Percentiles rank a stretch among this genome's conserved stretches.
Conservation (phyloP, 352 stramenopile species). For the Globisporangium orthogonon region DNA sequence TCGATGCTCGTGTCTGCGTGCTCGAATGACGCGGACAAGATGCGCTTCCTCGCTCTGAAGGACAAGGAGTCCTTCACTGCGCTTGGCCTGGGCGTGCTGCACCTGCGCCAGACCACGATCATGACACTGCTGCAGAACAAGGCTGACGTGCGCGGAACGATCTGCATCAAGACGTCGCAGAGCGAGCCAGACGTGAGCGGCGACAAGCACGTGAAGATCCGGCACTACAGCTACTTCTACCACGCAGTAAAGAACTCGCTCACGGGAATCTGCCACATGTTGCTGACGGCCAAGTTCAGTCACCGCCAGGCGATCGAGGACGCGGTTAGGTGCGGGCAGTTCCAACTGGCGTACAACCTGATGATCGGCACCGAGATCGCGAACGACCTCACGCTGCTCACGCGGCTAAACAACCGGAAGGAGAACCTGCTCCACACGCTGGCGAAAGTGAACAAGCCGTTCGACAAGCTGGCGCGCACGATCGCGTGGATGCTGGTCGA, state of each 20-base stretch:
- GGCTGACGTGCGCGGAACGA: conserved; percentile 41
- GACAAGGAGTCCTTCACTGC: conserved; percentile 49
- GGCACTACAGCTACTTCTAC: conserved; percentile 63
- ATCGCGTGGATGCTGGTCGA: conserved; percentile 72
- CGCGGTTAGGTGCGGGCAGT: conserved; percentile 55
- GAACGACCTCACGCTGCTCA: conserved; percentile 28
- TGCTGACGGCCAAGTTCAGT: conserved; percentile 65
- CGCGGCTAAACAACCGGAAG: conserved; percentile 29
- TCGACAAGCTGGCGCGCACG: conserved; percentile 41
- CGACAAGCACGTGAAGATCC: conserved; percentile 14
- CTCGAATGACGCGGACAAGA: conserved; percentile 16
- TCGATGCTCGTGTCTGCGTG: conserved; percentile 47
- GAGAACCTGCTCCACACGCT: conserved; percentile 63
- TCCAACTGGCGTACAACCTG: conserved; percentile 66
- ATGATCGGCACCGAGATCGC: conserved; percentile 49
- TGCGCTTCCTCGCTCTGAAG: conserved; percentile 23
- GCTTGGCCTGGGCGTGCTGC: conserved; percentile 41
- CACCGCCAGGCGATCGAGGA: conserved; percentile 73
- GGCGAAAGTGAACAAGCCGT: conserved; percentile 44
- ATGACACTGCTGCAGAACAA: conserved; percentile 69
- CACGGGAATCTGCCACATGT: conserved; percentile 72
- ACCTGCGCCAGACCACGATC: conserved; percentile 66
- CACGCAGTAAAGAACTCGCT: conserved; percentile 63
- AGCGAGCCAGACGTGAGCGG: conserved; percentile 1
- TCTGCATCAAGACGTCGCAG: conserved; percentile 22